Base-by-base conservation (phyloP, 139 green algal genomes). In the Diplosphaera chodatii region DNA sequence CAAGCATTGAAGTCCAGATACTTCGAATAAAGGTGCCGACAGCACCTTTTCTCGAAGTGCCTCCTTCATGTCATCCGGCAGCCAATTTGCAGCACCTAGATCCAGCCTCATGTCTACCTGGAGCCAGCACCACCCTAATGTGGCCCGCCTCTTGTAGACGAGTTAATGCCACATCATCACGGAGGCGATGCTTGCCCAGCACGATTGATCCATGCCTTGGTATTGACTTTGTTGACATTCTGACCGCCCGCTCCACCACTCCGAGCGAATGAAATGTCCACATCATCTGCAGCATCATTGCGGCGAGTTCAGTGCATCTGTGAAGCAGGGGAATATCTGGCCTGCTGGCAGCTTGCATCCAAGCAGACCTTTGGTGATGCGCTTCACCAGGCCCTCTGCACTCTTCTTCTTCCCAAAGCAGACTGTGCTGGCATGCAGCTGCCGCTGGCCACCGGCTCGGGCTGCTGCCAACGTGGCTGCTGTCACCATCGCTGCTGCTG, bases 201-300 rank as follows among this genome's bases (percentile, higher is more conserved):
- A 48, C 8, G 37, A 48, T 48, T 10, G 37, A 6, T 48, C 8
- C 37, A 10, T 25, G 18, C 48, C 80, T 98, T 98, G 63, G 93
- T 98, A 76, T 95, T 97, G 10, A 97, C 85, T 76, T 96, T 97
- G 87, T 96, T 97, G 20, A 96, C 91, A 72, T 98, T 97, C 75
- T 98, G 93, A 0, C 93, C 93, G 28, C 93, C 93, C 0, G 93
- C 92, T 4, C 93, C 94, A 13, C 89, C 88, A 33, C 86, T 95
- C 22, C 94, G 76, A 0, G 92, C 89, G 77, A 96, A 97, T 18
- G 75, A 85, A 25, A 97, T 78, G 23, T 91, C 86, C 3, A 98
- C 90, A 81, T 98, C 94, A 34, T 94, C 92, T 95, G 85, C 72
- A 70, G 25, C n/a, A n/a, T n/a, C n/a, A n/a, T n/a, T n/a, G n/a